These are phyloP conservation scores for Yamadazyma friedrichii DNA, from an alignment of 1,139 yeast species.

Conservation along the genomic window DNA sequence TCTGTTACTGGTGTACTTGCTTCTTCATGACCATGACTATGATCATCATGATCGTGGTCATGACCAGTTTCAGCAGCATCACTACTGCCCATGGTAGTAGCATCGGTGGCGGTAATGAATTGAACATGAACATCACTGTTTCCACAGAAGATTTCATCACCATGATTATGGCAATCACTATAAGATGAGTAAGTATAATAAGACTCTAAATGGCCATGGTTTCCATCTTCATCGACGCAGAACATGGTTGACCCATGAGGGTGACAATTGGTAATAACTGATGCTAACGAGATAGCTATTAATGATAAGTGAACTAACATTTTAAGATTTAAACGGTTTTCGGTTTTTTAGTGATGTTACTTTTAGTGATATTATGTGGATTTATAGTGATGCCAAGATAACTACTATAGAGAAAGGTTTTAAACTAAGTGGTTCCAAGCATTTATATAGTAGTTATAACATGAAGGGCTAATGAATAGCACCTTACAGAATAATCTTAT, in stretches of 20 bases:
- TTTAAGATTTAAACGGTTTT: too few species aligned
- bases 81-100: neutral
- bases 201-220: slow-evolving; percentile 28
- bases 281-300: neutral
- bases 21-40: neutral
- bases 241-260: slow-evolving; percentile 24
- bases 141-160: slow-evolving; percentile 22
- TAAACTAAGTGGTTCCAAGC: too few species aligned
- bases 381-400: neutral
- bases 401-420: neutral
- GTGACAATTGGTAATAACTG: slow-evolving; percentile 22
- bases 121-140: slow-evolving; percentile 15
- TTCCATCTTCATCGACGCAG: slow-evolving; percentile 26
- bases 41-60: neutral
- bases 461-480: too few species aligned
- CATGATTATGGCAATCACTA: slow-evolving; percentile 30
- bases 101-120: neutral
- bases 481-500: too few species aligned
- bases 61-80: neutral
- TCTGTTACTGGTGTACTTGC: neutral
- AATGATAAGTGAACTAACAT: neutral
- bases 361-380: too few species aligned
- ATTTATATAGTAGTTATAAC: too few species aligned
- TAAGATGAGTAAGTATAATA: slow-evolving; percentile 22
- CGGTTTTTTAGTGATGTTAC: too few species aligned